Base-by-base conservation (phyloP, 192 early-diverging fungal genomes). In the Podila clonocystis region DNA sequence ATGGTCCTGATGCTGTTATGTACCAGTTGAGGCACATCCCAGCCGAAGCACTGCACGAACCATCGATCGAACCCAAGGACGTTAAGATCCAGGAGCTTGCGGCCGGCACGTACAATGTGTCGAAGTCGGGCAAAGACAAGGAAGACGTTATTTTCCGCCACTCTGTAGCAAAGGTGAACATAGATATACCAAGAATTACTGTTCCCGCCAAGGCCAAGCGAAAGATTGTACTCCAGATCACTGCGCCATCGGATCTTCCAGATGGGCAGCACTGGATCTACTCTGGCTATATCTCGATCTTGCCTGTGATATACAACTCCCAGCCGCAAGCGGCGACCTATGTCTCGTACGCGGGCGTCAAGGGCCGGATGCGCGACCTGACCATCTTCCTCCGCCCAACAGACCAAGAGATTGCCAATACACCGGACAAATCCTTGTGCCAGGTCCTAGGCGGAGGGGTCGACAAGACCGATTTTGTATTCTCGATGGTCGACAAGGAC, bases 1-100 rank as follows among this genome's bases (percentile, higher is more conserved):
- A 72, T 30, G 84, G 78, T 2, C 33, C 66, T 9, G 52, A 76
- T 4, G 45, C 64, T 2, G 50, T 67, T 0, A 60, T 65, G 29
- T 87, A 82, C 64, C 24, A 49, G 31, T n/a, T 89, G 12, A 55
- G 38, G 9, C 85, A 88, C 67, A 20, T 82, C 2, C 63, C 82
- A 8, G 82, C 85, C 3, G 72, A 67, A 50, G 62, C 84, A 9
- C 67, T 83, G 0, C 83, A 84, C 60, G 75, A 78, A 75, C 67
- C 48, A 66, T 68, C 73, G 45, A 75, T 73, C 22, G 67, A 70
- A 9, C 30, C 30, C 24, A 69, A 41, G 31, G 48, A 28, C 36
- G 67, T 64, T 74, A 85, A 22, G 36, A 65, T 58, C 28, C 24
- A 15, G 59, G 72, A 61, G 76, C 19, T 49, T 20, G 52, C 52